Base-by-base conservation (phyloP, 139 green algal genomes). In the Micractinium conductrix region DNA sequence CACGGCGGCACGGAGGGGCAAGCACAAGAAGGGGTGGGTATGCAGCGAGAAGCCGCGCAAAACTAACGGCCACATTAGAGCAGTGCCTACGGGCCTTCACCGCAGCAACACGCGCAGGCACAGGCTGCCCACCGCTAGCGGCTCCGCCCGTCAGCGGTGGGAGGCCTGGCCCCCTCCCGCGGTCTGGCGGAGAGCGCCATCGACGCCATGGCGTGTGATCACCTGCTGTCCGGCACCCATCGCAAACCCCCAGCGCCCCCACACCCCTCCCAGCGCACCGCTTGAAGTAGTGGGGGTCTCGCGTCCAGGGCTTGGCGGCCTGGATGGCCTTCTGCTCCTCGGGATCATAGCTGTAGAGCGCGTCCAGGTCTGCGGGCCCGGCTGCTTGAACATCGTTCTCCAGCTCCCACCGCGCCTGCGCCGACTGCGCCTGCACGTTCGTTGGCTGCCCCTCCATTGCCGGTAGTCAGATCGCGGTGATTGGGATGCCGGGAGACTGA, bases 241-340 rank as follows among this genome's bases (percentile, higher is more conserved):
- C n/a, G n/a, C n/a, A n/a, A n/a, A n/a, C n/a, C n/a, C n/a, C n/a
- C n/a, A n/a, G n/a, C n/a, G n/a, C n/a, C n/a, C n/a, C n/a, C n/a
- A n/a, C n/a, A n/a, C n/a, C 43, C 43, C 16, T 19, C 42, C 55
- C 58, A 28, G 10, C 87, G 68, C 72, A 96, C 87, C 89, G 72
- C 85, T 98, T 98, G 86, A 97, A 99, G 87, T 94, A 94, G 81
- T 97, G 91, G 0, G 95, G 95, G 84, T 99, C 93, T 33, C 91
- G 93, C 0, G 81, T 88, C 97, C 97, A 99, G 0, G 96, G 97
- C 86, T 95, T 96, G 35, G 92, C 87, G 55, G 92, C 81, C 84
- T 89, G 88, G 9, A 96, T 87, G 6, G 88, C 80, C 68, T 90
- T 86, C 83, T 97, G 91, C 78, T 95, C 91, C 5, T 88, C 89